Evolutionary conservation across 2,329 filamentous ascomycete genomes (phyloP).

Genomic region (Fusarium bactridioides): DNA sequence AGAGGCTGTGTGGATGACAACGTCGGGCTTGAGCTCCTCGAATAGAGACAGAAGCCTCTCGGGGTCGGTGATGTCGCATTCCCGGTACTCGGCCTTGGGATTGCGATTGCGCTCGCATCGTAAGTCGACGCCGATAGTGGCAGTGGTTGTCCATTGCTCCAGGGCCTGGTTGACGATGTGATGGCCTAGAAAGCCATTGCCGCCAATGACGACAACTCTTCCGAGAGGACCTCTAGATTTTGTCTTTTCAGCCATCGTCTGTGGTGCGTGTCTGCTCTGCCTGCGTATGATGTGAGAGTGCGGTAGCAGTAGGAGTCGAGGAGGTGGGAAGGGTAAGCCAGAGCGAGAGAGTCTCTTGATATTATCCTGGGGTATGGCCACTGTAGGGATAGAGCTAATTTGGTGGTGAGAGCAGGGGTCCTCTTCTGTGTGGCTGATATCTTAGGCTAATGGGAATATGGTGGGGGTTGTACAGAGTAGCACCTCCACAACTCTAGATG

Average conservation of each 20-base stretch:
- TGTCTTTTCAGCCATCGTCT: slow-evolving; percentile 11
- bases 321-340: slow-evolving; percentile 11
- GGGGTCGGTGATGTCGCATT: slow-evolving; percentile 79
- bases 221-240: slow-evolving; percentile 60
- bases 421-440: slow-evolving; percentile 24
- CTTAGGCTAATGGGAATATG: slow-evolving; percentile 27
- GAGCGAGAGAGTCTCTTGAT: slow-evolving; percentile 5
- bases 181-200: slow-evolving; percentile 85
- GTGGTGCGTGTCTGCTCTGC: background rate
- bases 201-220: slow-evolving; percentile 79
- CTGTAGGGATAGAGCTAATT: slow-evolving; percentile 12
- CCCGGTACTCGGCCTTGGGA: slow-evolving; percentile 67
- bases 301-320: slow-evolving; percentile 2
- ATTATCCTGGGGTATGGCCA: slow-evolving; percentile 11
- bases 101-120: slow-evolving; percentile 74
- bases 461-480: slow-evolving; percentile 9
- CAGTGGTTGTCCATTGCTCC: slow-evolving; percentile 56
- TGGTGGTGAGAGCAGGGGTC: slow-evolving; percentile 22
- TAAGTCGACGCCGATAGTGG: slow-evolving; percentile 77
- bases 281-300: background rate
- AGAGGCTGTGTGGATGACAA: slow-evolving; percentile 91
- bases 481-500: background rate
- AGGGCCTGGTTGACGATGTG: slow-evolving; percentile 80
- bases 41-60: slow-evolving; percentile 70
- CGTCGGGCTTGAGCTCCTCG: slow-evolving; percentile 72